phyloP scores from a whole-genome alignment of 257 asterid genomes.

The Thymus quinquecostatus region DNA sequence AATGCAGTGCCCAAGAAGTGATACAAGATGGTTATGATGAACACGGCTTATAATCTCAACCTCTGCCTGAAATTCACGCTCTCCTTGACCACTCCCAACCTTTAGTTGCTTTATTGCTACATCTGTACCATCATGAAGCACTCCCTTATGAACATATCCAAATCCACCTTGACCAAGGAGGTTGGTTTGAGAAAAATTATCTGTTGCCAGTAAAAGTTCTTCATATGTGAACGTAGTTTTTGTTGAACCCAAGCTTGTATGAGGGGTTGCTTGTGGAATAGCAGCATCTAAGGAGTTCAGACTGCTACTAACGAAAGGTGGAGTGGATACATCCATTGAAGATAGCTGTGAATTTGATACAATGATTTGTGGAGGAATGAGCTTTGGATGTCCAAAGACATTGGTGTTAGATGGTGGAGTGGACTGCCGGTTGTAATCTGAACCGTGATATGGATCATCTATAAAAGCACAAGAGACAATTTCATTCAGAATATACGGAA shows the following conservation, averaged over 20 bases:
- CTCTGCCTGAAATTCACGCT: constrained; percentile 98
- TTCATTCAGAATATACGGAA: constrained; percentile 15
- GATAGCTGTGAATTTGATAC: constrained; percentile 42
- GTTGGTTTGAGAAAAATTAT: constrained; percentile 56
- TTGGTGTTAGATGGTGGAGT: constrained; percentile 39
- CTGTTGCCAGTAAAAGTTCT: constrained; percentile 76
- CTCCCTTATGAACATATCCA: constrained; percentile 87
- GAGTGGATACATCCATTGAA: constrained; percentile 43
- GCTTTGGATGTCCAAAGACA: constrained; percentile 35
- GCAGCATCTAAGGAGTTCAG: constrained; percentile 41
- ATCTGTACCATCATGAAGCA: constrained; percentile 67
- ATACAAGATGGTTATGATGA: constrained; percentile 76
- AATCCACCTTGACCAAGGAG: constrained; percentile 93
- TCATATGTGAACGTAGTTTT: constrained; percentile 66
- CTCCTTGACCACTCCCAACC: constrained; percentile 87
- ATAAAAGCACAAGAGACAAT: constrained; percentile 19
- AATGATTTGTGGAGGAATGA: constrained; percentile 35
- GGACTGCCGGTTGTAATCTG: constrained; percentile 40
- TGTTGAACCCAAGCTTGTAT: constrained; percentile 34
- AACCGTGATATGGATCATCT: constrained; percentile 49
- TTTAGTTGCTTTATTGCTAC: constrained; percentile 86
- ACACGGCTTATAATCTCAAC: constrained; percentile 81
- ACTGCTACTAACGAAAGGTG: constrained; percentile 49
- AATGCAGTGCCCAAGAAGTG: constrained; percentile 76
- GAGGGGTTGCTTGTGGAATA: constrained; percentile 32